Evolutionary conservation across 352 stramenopile species (phyloP).

Genomic region (Poterioochromonas sp.): DNA sequence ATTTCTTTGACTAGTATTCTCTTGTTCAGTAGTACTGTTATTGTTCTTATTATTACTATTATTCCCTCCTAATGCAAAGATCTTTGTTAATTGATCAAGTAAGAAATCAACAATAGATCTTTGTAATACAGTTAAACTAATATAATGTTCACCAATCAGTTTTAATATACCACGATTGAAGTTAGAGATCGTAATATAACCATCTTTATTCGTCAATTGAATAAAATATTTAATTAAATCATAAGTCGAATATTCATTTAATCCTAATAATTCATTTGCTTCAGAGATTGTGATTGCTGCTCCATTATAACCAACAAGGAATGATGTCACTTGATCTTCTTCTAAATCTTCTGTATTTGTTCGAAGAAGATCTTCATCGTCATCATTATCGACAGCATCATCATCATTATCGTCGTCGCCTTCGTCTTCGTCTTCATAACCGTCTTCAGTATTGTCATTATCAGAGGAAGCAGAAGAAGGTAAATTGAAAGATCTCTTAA

Average conservation of each 20-base stretch:
- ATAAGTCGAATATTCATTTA: not conserved
- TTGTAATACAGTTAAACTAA: not conserved
- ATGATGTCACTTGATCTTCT: not conserved
- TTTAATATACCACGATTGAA: not conserved
- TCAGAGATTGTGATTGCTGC: not conserved
- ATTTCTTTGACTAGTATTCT: not conserved
- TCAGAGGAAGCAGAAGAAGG: not conserved
- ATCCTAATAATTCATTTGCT: not conserved
- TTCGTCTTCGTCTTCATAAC: not conserved
- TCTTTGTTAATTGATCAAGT: not conserved
- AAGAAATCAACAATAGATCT: conserved; percentile 18
- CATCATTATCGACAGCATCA: not conserved
- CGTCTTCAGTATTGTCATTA: not conserved
- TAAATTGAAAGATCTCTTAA: not conserved
- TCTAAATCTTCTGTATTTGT: not conserved
- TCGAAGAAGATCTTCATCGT: not conserved
- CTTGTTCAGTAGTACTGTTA: not conserved
- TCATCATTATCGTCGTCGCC: not conserved
- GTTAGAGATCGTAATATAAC: not conserved
- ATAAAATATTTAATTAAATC: not conserved
- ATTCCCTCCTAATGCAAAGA: not conserved
- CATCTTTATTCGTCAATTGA: not conserved
- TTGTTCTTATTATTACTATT: too few species aligned
- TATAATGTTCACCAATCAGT: not conserved
- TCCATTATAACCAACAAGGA: not conserved